Percentiles rank a stretch among this genome's conserved stretches.
Conservation (phyloP, 805 yeast species). For the Wickerhamiella alocasiicola region DNA sequence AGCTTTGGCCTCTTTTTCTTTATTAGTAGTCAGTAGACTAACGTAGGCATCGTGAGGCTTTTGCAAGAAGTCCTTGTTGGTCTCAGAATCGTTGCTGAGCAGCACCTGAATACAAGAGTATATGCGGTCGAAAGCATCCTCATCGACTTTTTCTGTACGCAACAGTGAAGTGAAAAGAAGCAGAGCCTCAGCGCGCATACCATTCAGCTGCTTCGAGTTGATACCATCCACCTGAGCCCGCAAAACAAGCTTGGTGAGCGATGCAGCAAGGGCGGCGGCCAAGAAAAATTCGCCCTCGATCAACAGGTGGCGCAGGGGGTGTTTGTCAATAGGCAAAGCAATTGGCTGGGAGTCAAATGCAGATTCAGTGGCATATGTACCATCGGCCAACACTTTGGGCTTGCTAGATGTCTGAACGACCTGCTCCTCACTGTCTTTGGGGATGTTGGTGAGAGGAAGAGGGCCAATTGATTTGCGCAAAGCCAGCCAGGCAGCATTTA, state of each 20-base stretch:
- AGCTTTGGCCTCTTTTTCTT: constrained; percentile 19
- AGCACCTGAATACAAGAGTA: constrained; percentile 74
- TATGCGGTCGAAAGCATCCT: constrained; percentile 92
- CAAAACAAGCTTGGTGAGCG: constrained; percentile 76
- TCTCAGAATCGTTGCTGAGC: constrained; percentile 35
- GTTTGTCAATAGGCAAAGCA: constrained; percentile 28
- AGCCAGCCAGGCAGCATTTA: constrained; percentile 77
- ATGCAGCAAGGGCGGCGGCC: constrained; percentile 74
- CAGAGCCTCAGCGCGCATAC: constrained; percentile 88
- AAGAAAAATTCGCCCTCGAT: constrained; percentile 83
- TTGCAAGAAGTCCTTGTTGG: constrained; percentile 63
- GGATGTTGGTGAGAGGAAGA: constrained; percentile 51
- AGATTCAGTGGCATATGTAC: constrained; percentile 93
- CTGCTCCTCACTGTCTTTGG: constrained; percentile 20
- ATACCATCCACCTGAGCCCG: constrained; percentile 44
- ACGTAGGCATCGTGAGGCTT: constrained; percentile 81
- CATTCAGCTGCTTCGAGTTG: constrained; percentile 49
- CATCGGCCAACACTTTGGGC: constrained; percentile 92
- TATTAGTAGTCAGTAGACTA: constrained; percentile 46
- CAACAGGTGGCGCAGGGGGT: constrained; percentile 71
- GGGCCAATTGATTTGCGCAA: constrained; percentile 78
- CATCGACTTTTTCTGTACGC: constrained; percentile 82
- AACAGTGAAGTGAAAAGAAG: constrained; percentile 82
- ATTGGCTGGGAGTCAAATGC: constrained; percentile 43
- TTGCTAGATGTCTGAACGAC: constrained; percentile 27